A percentile compares a stretch with the other conserved stretches of the same genome.
Conservation (phyloP, 1,284 basidiomycete genomes). For the Ceratobasidium sp. region DNA sequence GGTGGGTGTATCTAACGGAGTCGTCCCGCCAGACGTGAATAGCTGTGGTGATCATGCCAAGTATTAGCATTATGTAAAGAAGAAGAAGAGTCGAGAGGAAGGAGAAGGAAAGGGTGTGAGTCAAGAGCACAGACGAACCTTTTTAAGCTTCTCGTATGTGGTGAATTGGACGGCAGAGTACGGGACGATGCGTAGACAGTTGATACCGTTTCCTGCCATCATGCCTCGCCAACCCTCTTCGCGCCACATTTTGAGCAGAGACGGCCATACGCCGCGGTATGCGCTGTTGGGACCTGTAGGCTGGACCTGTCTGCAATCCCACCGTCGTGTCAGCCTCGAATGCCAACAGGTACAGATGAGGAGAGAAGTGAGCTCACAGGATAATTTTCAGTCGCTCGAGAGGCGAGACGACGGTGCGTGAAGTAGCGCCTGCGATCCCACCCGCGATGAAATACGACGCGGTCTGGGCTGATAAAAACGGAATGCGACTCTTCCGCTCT, state of each 20-base stretch:
- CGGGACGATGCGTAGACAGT: constrained; percentile 88
- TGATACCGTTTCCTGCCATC: constrained; percentile 76
- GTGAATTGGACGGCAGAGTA: constrained; percentile 92
- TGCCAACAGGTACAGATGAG: not conserved
- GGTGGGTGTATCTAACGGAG: constrained; percentile 82
- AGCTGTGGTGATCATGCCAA: constrained; percentile 62
- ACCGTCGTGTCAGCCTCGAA: not conserved
- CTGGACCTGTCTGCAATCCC: constrained; percentile 76
- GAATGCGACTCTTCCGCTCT: constrained; percentile 16
- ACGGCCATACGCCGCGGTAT: constrained; percentile 86
- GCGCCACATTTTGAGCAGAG: constrained; percentile 86
- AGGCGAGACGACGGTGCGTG: constrained; percentile 91
- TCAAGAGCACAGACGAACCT: constrained; percentile 58
- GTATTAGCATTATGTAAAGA: no score
- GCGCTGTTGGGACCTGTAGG: constrained; percentile 65
- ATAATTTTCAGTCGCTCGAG: constrained; percentile 95
- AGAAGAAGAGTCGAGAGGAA: constrained; percentile 37
- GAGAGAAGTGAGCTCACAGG: constrained; percentile 66
- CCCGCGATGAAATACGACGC: constrained; percentile 78
- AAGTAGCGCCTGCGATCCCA: constrained; percentile 82
- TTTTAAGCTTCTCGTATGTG: constrained; percentile 87
- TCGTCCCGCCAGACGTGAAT: constrained; percentile 73
- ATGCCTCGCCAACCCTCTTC: constrained; percentile 93
- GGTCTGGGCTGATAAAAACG: constrained; percentile 59
- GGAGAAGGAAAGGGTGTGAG: constrained; percentile 5